Base-by-base conservation (phyloP, 768 basidiomycete genomes). In the Cystoderma amianthinum region DNA sequence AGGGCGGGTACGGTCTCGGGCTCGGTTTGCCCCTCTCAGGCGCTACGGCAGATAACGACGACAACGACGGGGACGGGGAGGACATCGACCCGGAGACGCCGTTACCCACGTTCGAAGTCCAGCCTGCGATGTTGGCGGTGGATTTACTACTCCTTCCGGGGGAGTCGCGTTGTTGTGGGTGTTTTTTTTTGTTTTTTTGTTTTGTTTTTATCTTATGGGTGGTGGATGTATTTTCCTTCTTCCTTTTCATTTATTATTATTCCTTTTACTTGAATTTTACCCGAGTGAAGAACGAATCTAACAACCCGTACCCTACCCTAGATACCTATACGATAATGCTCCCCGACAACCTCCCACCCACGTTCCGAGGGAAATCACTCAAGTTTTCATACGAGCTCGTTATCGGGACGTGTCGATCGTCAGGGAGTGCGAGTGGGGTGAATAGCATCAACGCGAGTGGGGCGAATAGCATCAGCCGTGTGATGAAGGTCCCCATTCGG, bases 401-500 rank as follows among this genome's bases (percentile, higher is more conserved):
- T n/a, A 74, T 98, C 1, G 93, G 93, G 1, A 82, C 88, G 0
- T 94, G 85, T 59, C 74, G 88, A 10, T 78, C 84, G 10, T 65
- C 68, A 6, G 46, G 64, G 23, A 48, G 50, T 13, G 52, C 60
- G 38, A 51, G 62, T 44, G 53, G 61, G 36, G 38, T 52, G 6
- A 57, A 69, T 7, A n/a, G n/a, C n/a, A n/a, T n/a, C n/a, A 30
- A 30, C 13, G 47, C 60, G 18, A 54, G 58, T 10, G 67, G 65
- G 33, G 65, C 60, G 24, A 74, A 68, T 47, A 78, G 76, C 51
- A 67, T 69, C 42, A 85, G 87, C 59, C 66, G 80, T 23, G 76
- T 93, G 2, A 89, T 95, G 84, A 87, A 85, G 38, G 85, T 98
- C 1, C 95, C 95, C 0, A 83, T 99, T 34, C 68, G 92, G 17